Evolutionary conservation across 768 basidiomycete genomes (phyloP).

Genomic region (Gymnopilus dilepis): DNA sequence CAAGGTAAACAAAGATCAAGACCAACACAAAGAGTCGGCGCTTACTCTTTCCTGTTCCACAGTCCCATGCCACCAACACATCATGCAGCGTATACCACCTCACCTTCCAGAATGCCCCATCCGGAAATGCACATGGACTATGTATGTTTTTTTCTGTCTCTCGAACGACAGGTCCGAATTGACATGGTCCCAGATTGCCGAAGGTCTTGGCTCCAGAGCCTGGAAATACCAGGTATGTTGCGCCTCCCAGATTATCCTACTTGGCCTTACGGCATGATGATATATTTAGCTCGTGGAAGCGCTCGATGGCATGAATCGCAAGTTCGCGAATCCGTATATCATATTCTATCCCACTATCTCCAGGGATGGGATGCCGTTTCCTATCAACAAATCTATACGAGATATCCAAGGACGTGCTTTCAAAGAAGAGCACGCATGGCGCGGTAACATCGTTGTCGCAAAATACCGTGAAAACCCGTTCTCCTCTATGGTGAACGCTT

Average conservation of each 20-base stretch:
- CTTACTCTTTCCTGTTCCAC: slow-evolving; percentile 5
- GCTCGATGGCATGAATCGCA: slow-evolving; percentile 80
- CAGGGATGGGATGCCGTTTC: slow-evolving; percentile 83
- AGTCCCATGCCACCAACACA: slow-evolving; percentile 51
- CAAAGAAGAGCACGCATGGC: slow-evolving; percentile 72
- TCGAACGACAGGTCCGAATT: slow-evolving; percentile 13
- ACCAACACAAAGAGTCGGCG: not conserved
- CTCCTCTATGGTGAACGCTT: slow-evolving; percentile 66
- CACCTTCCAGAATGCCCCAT: slow-evolving; percentile 72
- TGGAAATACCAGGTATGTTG: slow-evolving; percentile 76
- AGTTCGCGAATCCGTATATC: slow-evolving; percentile 80
- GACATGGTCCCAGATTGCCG: slow-evolving; percentile 61
- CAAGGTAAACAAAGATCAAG: slow-evolving; percentile 53
- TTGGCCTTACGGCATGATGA: slow-evolving; percentile 18
- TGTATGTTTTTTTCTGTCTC: slow-evolving; percentile 36
- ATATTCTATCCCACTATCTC: slow-evolving; percentile 79
- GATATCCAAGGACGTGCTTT: slow-evolving; percentile 73
- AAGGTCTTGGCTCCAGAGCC: slow-evolving; percentile 66
- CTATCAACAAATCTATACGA: slow-evolving; percentile 74
- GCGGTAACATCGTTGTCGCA: slow-evolving; percentile 79
- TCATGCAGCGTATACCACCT: slow-evolving; percentile 48
- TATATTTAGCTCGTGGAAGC: slow-evolving; percentile 66
- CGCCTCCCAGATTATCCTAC: slow-evolving; percentile 14
- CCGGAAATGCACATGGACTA: slow-evolving; percentile 89
- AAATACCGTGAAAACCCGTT: slow-evolving; percentile 67